Conservation (phyloP, 2,329 filamentous ascomycete species). For the Hypoxylon sp. region DNA sequence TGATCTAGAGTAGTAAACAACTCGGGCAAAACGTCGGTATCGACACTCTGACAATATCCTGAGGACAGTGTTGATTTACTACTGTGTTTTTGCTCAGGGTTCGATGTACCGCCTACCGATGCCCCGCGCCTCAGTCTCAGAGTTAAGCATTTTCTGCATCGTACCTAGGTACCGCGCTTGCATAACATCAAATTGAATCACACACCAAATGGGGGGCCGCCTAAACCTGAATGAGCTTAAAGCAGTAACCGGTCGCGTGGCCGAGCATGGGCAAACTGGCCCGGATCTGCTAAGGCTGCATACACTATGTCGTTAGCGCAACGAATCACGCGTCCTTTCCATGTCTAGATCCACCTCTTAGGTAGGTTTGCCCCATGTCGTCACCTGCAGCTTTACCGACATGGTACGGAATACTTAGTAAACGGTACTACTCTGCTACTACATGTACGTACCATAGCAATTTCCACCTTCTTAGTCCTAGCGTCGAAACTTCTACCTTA, state of each 20-base stretch:
- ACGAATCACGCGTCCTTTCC: constrained; percentile 7
- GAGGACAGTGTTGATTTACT: background rate
- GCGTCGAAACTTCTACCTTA: background rate
- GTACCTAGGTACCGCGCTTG: background rate
- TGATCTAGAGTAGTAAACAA: background rate
- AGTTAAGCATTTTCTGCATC: background rate
- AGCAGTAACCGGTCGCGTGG: constrained; percentile 26
- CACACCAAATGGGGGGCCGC: background rate
- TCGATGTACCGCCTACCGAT: background rate
- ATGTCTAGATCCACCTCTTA: background rate
- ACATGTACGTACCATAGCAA: background rate
- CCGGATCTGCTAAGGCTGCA: constrained; percentile 37
- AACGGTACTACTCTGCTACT: background rate
- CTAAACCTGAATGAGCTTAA: constrained; percentile 4
- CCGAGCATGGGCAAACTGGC: constrained; percentile 21
- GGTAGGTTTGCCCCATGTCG: background rate
- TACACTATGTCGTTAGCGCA: constrained; percentile 2
- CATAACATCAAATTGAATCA: background rate
- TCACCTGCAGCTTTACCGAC: background rate
- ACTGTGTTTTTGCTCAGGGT: background rate
- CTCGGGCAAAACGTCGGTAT: background rate
- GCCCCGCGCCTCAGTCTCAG: background rate
- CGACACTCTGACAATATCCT: background rate
- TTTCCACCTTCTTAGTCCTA: constrained; percentile 5
- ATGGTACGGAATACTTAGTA: background rate